Evolutionary conservation across 768 basidiomycete species (phyloP).

Genomic region (Rhodosporidiobolus sp.): DNA sequence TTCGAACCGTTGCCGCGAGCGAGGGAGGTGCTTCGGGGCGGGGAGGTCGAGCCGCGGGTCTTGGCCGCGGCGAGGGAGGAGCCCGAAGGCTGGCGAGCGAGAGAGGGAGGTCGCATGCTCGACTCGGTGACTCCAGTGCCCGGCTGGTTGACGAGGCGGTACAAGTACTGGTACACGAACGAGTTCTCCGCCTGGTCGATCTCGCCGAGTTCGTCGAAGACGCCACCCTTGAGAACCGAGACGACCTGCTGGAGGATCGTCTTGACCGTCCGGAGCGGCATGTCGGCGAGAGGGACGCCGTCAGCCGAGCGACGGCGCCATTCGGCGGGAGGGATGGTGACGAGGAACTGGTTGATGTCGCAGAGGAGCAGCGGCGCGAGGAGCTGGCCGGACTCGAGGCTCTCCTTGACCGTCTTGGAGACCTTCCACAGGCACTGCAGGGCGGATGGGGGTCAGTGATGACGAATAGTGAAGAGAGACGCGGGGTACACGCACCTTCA

Average conservation of each 20-base stretch:
- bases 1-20: conserved; percentile 4
- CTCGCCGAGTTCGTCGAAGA: conserved; percentile 83
- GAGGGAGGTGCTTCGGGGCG: conserved; percentile 10
- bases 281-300: conserved; percentile 90
- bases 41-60: conserved; percentile 2
- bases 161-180: conserved; percentile 89
- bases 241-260: conserved; percentile 96
- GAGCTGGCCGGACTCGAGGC: conserved; percentile 71
- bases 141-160: conserved; percentile 32
- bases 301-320: conserved; percentile 89
- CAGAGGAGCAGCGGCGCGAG: conserved; percentile 85
- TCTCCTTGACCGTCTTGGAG: conserved; percentile 87
- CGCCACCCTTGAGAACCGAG: conserved; percentile 82
- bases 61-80: conserved; percentile 18
- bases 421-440: conserved; percentile 96
- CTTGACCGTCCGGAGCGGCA: conserved; percentile 96
- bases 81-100: conserved; percentile 10
- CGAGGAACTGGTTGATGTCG: conserved; percentile 88
- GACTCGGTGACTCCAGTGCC: background rate
- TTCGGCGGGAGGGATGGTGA: conserved; percentile 89
- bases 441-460: conserved; percentile 44
- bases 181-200: conserved; percentile 98
- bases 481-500: conserved; percentile 40
- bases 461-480: background rate
- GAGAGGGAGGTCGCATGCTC: background rate